Evolutionary conservation across 2,329 filamentous ascomycete species (phyloP).

Genomic region (Xylaria sp.): DNA sequence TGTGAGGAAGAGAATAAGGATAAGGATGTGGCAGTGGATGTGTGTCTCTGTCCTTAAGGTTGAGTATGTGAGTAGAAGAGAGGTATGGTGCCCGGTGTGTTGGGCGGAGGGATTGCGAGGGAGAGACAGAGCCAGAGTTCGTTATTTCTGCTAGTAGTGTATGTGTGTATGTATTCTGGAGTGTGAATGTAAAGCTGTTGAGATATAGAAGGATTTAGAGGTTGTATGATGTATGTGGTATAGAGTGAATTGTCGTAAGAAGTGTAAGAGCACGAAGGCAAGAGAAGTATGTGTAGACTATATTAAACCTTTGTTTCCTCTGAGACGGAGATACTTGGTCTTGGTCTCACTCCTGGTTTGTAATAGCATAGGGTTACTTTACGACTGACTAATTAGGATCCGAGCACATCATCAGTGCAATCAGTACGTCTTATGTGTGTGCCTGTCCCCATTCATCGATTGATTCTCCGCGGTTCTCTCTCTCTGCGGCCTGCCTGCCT

Average conservation of each 20-base stretch:
- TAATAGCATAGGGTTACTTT: conserved; percentile 28
- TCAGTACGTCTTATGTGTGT: conserved; percentile 1
- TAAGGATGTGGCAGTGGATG: conserved; percentile 10
- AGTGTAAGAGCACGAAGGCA: conserved; percentile 12
- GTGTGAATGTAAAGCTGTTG: not conserved
- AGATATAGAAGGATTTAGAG: not conserved
- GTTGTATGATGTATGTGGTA: conserved; percentile 13
- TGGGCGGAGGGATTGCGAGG: not conserved
- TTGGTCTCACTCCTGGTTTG: conserved; percentile 35
- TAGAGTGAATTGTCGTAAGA: conserved; percentile 9
- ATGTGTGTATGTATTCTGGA: not conserved
- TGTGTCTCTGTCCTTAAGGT: conserved; percentile 16
- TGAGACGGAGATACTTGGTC: conserved; percentile 6
- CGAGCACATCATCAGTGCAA: conserved; percentile 28
- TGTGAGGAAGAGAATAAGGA: not conserved
- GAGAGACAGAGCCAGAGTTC: not conserved
- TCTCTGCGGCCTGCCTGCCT: conserved; percentile 5
- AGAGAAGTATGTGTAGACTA: conserved; percentile 21
- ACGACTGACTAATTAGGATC: conserved; percentile 32
- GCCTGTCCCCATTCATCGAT: not conserved
- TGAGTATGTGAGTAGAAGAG: not conserved
- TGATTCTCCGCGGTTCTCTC: conserved; percentile 6
- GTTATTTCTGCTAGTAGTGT: conserved; percentile 2
- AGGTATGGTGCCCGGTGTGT: conserved; percentile 7
- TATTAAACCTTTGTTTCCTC: conserved; percentile 24